Evolutionary conservation across 129 eudicot genomes (phyloP).

Genomic region (Helichrysum umbraculigerum): DNA sequence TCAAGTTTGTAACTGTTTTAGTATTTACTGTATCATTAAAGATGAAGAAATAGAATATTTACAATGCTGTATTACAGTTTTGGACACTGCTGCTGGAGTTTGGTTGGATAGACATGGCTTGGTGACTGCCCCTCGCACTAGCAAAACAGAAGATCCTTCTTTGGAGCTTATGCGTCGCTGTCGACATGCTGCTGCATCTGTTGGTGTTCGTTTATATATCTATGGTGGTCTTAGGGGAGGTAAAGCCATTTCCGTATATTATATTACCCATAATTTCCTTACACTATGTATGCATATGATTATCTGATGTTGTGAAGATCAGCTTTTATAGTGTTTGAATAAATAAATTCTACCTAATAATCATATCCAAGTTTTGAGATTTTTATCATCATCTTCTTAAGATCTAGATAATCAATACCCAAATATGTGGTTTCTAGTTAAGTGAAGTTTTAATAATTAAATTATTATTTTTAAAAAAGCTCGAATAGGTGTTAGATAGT

Average conservation of each 20-base stretch:
- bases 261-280: neutral
- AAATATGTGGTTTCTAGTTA: neutral
- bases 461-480: neutral
- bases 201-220: conserved; percentile 75
- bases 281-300: neutral
- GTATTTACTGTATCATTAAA: conserved; percentile 3
- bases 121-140: conserved; percentile 64
- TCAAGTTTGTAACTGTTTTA: conserved; percentile 20
- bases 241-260: conserved; percentile 22
- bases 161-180: conserved; percentile 91
- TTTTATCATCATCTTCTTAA: neutral
- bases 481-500: neutral
- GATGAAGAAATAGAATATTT: conserved; percentile 5
- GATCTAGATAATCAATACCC: neutral
- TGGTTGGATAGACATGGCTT: conserved; percentile 96
- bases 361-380: neutral
- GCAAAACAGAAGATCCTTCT: conserved; percentile 81
- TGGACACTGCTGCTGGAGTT: conserved; percentile 99
- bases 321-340: neutral
- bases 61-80: conserved; percentile 44
- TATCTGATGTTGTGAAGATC: neutral
- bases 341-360: neutral
- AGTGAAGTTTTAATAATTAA: neutral
- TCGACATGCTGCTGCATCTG: conserved; percentile 97
- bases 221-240: conserved; percentile 99